phyloP scores from a whole-genome alignment of 2,329 filamentous ascomycete genomes.

The Botrytis deweyae region DNA sequence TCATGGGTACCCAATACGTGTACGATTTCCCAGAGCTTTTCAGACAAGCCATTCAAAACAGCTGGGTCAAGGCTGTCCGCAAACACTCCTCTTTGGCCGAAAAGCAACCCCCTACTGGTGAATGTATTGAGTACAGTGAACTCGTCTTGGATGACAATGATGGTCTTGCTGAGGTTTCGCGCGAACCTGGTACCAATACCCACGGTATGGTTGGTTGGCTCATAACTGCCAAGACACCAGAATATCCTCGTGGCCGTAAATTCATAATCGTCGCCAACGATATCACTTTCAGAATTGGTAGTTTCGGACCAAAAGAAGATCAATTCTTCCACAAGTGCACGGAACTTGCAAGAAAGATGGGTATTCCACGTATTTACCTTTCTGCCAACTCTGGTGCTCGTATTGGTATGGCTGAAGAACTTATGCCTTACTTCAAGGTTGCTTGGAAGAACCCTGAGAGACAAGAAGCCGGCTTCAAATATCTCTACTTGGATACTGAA shows the following conservation, averaged over 20 bases:
- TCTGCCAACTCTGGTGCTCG: slow-evolving; percentile 99
- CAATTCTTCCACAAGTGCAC: slow-evolving; percentile 99
- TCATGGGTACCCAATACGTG: slow-evolving; percentile 99
- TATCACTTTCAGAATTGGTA: slow-evolving; percentile 98
- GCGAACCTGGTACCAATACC: slow-evolving; percentile 90
- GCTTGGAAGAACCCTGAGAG: slow-evolving; percentile 86
- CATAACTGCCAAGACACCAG: slow-evolving; percentile 88
- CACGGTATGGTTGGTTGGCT: slow-evolving; percentile 99
- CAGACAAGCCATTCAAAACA: slow-evolving; percentile 95
- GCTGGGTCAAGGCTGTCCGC: slow-evolving; percentile 75
- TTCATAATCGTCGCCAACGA: slow-evolving; percentile 99
- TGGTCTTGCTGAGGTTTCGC: slow-evolving; percentile 86
- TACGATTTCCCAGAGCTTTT: slow-evolving; percentile 99
- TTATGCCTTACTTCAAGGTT: slow-evolving; percentile 95
- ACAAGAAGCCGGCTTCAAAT: slow-evolving; percentile 91
- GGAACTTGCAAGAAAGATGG: slow-evolving; percentile 87
- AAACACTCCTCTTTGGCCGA: slow-evolving; percentile 72
- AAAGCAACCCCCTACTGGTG: slow-evolving; percentile 79
- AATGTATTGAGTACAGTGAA: slow-evolving; percentile 92
- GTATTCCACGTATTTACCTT: slow-evolving; percentile 94
- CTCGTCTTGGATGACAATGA: slow-evolving; percentile 93
- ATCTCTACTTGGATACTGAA: slow-evolving; percentile 88
- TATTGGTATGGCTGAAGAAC: slow-evolving; percentile 92
- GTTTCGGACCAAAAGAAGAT: slow-evolving; percentile 94
- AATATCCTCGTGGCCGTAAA: slow-evolving; percentile 87